phyloP scores from a whole-genome alignment of 371 early-diverging fungal genomes.

The Syncephalastrum monosporum region DNA sequence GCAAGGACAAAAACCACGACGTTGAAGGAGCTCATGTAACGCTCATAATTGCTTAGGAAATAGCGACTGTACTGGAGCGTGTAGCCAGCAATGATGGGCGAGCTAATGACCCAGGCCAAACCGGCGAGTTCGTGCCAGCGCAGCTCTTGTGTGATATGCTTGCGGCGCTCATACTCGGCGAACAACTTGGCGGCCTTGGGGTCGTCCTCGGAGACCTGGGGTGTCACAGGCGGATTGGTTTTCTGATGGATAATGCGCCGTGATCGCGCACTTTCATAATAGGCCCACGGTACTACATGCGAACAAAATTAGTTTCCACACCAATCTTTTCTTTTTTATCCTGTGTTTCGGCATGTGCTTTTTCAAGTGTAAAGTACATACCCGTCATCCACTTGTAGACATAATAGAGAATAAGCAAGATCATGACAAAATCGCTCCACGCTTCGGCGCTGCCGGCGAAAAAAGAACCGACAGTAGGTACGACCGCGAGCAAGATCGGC shows the following conservation, averaged over 20 bases:
- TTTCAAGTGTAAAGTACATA: conserved; percentile 17
- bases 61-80: conserved; percentile 53
- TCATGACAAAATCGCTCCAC: conserved; percentile 67
- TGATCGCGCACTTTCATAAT: conserved; percentile 64
- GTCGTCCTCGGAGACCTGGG: conserved; percentile 7
- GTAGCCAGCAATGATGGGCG: conserved; percentile 62
- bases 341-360: neutral
- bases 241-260: conserved; percentile 44
- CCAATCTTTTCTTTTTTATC: neutral
- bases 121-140: conserved; percentile 55
- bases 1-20: conserved; percentile 64
- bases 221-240: conserved; percentile 8
- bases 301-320: neutral
- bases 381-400: conserved; percentile 72
- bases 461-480: conserved; percentile 66
- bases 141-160: conserved; percentile 42
- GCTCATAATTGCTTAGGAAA: conserved; percentile 54
- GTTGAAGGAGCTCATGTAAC: conserved; percentile 61
- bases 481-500: conserved; percentile 64
- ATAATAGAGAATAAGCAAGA: conserved; percentile 61
- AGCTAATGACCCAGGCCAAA: conserved; percentile 47
- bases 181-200: conserved; percentile 22
- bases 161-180: conserved; percentile 30
- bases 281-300: conserved; percentile 64
- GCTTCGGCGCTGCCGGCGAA: conserved; percentile 63